Conservation (phyloP, 2,329 filamentous ascomycete species). For the Fusarium robinianum region DNA sequence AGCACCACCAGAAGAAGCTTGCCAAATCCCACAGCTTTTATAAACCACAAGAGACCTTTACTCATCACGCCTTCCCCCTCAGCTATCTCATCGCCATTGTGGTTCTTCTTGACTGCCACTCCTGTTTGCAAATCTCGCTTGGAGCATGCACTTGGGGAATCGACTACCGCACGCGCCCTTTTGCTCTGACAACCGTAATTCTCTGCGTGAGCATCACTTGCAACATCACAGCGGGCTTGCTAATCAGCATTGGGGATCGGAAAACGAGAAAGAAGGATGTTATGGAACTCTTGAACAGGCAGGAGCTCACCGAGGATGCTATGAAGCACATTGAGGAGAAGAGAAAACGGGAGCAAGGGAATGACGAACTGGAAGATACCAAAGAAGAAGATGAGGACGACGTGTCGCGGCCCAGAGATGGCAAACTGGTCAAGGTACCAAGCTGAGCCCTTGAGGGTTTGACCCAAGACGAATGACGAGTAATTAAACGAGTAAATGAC, state of each 20-base stretch:
- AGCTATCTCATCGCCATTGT: slow-evolving; percentile 75
- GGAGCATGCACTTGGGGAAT: slow-evolving; percentile 81
- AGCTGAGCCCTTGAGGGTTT: too few relatives aligned
- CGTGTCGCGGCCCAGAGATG: too few relatives aligned
- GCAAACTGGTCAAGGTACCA: too few relatives aligned
- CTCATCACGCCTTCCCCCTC: slow-evolving; percentile 79
- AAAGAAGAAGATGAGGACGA: too few relatives aligned
- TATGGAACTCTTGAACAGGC: slow-evolving; percentile 73
- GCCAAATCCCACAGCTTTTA: slow-evolving; percentile 86
- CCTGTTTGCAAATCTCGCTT: slow-evolving; percentile 77
- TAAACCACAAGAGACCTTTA: slow-evolving; percentile 83
- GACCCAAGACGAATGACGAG: too few relatives aligned
- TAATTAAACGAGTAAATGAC: too few relatives aligned
- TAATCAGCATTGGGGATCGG: slow-evolving; percentile 77
- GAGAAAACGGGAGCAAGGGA: slow-evolving; percentile 35
- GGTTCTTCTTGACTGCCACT: slow-evolving; percentile 79
- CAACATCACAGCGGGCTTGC: slow-evolving; percentile 75
- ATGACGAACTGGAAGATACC: too few relatives aligned
- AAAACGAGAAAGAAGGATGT: slow-evolving; percentile 86
- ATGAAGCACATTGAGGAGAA: slow-evolving; percentile 56
- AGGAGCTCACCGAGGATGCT: slow-evolving; percentile 70
- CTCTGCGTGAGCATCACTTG: slow-evolving; percentile 77
- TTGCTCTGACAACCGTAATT: slow-evolving; percentile 78
- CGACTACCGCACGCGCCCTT: slow-evolving; percentile 68
- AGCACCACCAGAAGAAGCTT: slow-evolving; percentile 80